Evolutionary conservation across 768 basidiomycete genomes (phyloP).

Genomic region (Amanita rubescens): DNA sequence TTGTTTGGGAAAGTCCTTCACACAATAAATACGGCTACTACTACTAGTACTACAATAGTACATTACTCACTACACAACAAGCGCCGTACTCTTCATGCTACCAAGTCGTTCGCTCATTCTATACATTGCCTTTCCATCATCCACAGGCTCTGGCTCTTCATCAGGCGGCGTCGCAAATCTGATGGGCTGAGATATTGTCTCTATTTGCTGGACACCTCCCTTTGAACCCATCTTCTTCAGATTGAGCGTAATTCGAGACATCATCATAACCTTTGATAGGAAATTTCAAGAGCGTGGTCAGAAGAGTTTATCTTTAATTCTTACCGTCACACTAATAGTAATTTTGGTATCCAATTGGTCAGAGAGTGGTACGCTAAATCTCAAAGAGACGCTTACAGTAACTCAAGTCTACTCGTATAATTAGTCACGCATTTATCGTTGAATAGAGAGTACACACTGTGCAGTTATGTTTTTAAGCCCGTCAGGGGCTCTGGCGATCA

Average conservation of each 20-base stretch:
- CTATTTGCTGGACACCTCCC: not conserved
- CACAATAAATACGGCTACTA: slow-evolving; percentile 2
- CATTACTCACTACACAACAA: not conserved
- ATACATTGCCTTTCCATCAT: not conserved
- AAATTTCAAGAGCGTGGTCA: not conserved
- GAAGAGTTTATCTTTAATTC: not conserved
- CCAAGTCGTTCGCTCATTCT: not conserved
- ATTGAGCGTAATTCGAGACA: slow-evolving; percentile 61
- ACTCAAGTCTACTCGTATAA: slow-evolving; percentile 25
- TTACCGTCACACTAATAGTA: not conserved
- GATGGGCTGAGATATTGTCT: not conserved
- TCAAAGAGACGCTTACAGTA: slow-evolving; percentile 23
- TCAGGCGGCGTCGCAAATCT: not conserved
- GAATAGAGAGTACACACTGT: slow-evolving; percentile 27
- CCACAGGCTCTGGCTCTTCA: not conserved
- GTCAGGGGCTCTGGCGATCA: slow-evolving; percentile 37
- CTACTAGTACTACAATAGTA: no score
- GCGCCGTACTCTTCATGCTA: not conserved
- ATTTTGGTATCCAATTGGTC: not conserved
- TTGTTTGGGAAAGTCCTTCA: slow-evolving; percentile 6
- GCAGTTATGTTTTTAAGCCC: slow-evolving; percentile 41
- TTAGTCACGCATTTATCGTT: slow-evolving; percentile 5
- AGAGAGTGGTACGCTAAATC: not conserved
- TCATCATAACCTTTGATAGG: slow-evolving; percentile 45
- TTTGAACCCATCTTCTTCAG: slow-evolving; percentile 30